Evolutionary conservation across 2,329 filamentous ascomycete species (phyloP).

Genomic region (Colletotrichum viniferum): DNA sequence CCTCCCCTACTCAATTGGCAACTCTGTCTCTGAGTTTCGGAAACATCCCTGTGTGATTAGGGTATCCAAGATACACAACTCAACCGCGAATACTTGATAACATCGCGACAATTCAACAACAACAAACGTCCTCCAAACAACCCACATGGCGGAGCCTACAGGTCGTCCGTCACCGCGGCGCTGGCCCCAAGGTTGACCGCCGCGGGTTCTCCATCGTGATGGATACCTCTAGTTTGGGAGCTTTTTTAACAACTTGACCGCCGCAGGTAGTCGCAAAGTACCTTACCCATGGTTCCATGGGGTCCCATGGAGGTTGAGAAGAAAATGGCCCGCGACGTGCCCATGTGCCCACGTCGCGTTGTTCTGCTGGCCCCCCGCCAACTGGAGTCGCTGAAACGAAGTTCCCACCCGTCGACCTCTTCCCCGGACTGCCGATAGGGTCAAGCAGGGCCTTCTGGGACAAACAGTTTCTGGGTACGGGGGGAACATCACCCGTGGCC

Average conservation of each 20-base stretch:
- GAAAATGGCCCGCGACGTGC: not conserved
- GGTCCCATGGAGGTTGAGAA: not conserved
- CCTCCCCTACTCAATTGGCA: not conserved
- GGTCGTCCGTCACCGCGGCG: not conserved
- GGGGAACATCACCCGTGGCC: conserved; percentile 4
- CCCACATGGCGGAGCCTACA: not conserved
- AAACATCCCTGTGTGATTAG: not conserved
- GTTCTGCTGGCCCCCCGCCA: not conserved
- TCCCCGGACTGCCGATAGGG: conserved; percentile 20
- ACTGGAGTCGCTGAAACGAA: conserved; percentile 11
- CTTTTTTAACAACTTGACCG: not conserved
- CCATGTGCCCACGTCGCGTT: not conserved
- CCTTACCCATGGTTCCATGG: not conserved
- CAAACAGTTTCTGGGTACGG: not conserved
- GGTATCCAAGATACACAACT: not conserved
- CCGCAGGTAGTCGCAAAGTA: conserved; percentile 4
- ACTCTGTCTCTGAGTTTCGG: not conserved
- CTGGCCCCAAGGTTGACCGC: not conserved
- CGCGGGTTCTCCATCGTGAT: not conserved
- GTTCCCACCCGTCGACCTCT: conserved; percentile 1
- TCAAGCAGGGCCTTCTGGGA: not conserved
- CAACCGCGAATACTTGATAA: not conserved
- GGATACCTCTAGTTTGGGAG: not conserved
- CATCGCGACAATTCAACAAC: not conserved
- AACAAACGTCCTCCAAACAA: conserved; percentile 1